phyloP scores from a whole-genome alignment of 306 rosid genomes.

The Geum urbanum region DNA sequence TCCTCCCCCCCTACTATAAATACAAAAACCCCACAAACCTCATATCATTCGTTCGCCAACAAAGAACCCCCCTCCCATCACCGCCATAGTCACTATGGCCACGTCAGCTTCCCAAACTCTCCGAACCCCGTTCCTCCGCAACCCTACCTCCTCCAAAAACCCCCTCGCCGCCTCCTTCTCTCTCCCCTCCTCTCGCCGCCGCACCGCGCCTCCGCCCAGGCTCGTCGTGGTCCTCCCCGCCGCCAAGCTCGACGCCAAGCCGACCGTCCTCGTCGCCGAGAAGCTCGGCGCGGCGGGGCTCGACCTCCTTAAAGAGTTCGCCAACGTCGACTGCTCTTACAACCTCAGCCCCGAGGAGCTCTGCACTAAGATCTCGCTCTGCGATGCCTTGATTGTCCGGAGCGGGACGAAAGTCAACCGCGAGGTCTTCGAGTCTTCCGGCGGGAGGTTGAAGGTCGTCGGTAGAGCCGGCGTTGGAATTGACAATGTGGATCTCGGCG shows the following conservation, averaged over 20 bases:
- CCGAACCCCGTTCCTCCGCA: constrained; percentile 24
- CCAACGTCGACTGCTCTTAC: constrained; percentile 85
- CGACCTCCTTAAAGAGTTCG: constrained; percentile 62
- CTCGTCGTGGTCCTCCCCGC: constrained; percentile 53
- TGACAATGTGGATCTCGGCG: constrained; percentile 97
- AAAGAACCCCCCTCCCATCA: not conserved
- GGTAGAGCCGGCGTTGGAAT: constrained; percentile 98
- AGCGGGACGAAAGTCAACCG: constrained; percentile 92
- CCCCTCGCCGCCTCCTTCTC: constrained; percentile 31
- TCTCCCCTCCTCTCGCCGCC: constrained; percentile 40
- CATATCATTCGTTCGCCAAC: not conserved
- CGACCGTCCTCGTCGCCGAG: constrained; percentile 89
- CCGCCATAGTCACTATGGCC: constrained; percentile 36
- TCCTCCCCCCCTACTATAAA: not conserved
- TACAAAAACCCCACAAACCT: not conserved
- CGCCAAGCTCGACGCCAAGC: constrained; percentile 56
- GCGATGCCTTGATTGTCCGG: constrained; percentile 89
- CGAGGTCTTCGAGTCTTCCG: constrained; percentile 89
- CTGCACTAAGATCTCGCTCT: constrained; percentile 95
- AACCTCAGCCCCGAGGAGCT: constrained; percentile 85
- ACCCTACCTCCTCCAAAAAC: constrained; percentile 39
- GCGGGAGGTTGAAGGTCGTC: constrained; percentile 86
- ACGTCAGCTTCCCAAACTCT: constrained; percentile 47
- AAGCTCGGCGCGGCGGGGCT: constrained; percentile 90
- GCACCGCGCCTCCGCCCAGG: not conserved